These are phyloP conservation scores for Kuraishia borneana DNA, from an alignment of 805 yeast species.

Conservation along the genomic window DNA sequence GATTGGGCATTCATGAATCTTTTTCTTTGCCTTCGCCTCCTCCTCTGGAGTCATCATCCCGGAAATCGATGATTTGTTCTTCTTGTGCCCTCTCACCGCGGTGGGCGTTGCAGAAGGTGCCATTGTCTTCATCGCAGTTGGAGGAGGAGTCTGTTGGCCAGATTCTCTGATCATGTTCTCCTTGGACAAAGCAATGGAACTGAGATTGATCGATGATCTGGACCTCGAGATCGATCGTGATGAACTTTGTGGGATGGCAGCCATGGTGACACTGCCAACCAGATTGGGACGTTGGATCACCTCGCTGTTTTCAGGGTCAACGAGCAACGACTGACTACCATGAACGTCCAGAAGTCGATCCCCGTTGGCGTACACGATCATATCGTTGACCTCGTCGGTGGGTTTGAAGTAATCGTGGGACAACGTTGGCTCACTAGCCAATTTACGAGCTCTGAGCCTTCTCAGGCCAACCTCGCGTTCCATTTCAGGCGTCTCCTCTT, in stretches of 20 bases:
- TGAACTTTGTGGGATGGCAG: background rate
- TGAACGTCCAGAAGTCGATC: background rate
- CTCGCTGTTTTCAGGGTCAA: constrained; percentile 5
- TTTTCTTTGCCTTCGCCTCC: constrained; percentile 30
- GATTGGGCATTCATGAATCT: constrained; percentile 52
- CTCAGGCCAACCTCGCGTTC: constrained; percentile 6
- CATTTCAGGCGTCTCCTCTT: constrained; percentile 6
- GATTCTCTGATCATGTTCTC: constrained; percentile 7
- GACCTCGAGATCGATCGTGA: constrained; percentile 21
- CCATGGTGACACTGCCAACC: constrained; percentile 1
- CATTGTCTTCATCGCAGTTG: background rate
- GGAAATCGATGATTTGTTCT: background rate
- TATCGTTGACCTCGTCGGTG: background rate
- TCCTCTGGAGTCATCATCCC: background rate
- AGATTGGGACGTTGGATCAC: background rate
- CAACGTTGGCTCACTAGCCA: constrained; percentile 1
- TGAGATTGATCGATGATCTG: constrained; percentile 40
- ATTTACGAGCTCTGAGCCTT: constrained; percentile 2
- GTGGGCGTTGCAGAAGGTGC: background rate
- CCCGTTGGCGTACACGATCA: no score
- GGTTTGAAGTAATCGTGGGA: background rate
- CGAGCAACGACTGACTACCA: constrained; percentile 1
- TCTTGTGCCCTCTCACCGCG: background rate
- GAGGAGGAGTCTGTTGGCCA: background rate
- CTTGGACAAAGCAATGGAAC: constrained; percentile 34